phyloP scores from a whole-genome alignment of 2,329 filamentous ascomycete genomes.

The Paracamarosporium sp. region DNA sequence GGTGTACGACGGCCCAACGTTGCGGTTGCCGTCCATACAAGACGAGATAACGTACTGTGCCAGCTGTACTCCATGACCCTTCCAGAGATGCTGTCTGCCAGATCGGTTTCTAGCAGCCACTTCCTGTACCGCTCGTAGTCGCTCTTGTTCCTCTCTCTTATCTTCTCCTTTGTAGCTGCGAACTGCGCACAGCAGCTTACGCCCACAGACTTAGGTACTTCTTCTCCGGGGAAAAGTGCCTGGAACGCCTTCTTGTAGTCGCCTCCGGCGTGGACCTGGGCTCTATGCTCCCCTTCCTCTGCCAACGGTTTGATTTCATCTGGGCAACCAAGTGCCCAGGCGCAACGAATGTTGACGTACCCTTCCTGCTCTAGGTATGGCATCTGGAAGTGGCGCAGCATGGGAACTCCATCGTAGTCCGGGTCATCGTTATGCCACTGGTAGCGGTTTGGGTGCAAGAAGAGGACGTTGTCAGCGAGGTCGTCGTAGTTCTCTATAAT shows the following conservation, averaged over 20 bases:
- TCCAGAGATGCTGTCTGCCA: conserved; percentile 59
- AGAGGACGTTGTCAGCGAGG: conserved; percentile 50
- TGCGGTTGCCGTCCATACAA: background rate
- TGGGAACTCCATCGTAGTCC: conserved; percentile 58
- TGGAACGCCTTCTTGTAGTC: conserved; percentile 58
- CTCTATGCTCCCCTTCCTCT: conserved; percentile 49
- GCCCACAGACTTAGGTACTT: conserved; percentile 54
- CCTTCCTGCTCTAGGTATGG: conserved; percentile 57
- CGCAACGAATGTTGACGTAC: conserved; percentile 63
- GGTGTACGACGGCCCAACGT: conserved; percentile 4
- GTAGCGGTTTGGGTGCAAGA: conserved; percentile 51
- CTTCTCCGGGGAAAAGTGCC: conserved; percentile 53
- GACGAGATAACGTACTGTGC: conserved; percentile 57
- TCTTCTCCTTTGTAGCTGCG: conserved; percentile 56
- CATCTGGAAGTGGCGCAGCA: conserved; percentile 57
- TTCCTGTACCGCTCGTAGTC: conserved; percentile 58
- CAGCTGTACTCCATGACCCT: conserved; percentile 66
- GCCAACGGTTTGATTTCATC: conserved; percentile 56
- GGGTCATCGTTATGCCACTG: conserved; percentile 61
- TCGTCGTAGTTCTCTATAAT: conserved; percentile 50
- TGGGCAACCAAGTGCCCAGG: conserved; percentile 60
- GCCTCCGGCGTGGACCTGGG: conserved; percentile 55
- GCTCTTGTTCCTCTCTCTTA: conserved; percentile 52
- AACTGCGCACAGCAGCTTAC: conserved; percentile 64
- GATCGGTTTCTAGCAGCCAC: conserved; percentile 57